Evolutionary conservation across 2,329 filamentous ascomycete genomes (phyloP), one percentile per base, ranked within the genome.

Genomic region (Aspergillus clavatus): DNA sequence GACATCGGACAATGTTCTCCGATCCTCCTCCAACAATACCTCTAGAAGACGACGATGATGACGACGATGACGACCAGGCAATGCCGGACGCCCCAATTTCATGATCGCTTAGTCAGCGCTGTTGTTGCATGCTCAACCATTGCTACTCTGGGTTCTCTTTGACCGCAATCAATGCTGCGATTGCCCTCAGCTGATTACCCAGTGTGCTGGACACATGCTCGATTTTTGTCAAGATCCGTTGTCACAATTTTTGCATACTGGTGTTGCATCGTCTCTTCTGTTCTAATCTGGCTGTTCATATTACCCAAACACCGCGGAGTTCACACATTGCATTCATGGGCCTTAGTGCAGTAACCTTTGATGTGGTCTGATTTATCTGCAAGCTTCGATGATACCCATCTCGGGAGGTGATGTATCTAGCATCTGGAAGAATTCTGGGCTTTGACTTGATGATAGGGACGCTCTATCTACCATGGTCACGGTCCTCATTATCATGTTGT

Each of bases 1-100:
- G 58, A 18, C 52, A 51, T 28, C 51, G 62, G 41, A 51, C 50
- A n/a, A 47, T 58, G n/a, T 56, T 57, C 43, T 65, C 64, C 2
- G 63, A 63, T n/a, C 61, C 63, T 8, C 57, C 62, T 7, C 57
- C 60, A 7, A 51, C 56, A 5, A 52, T 58, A 38, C 51, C 58
- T 11, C 50, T 56, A 8, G 51, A 45, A 43, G 56, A 49, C 42
- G 62, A 65, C 38, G 52, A 54, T 26, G 66, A 69, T n/a, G n/a
- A 45, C 44, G 56, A 49, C 42, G 62, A 65, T 40, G 52, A 54
- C 24, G 66, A 69, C 35, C 59, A 67, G 16, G 38, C 52, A 23
- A 69, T 69, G 66, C 47, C 53, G 28, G 66, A 69, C 51, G 65
- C 60, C 10, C 57, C 58, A 21, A 48, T 52, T 27, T 56, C 46